Conservation (phyloP, 352 stramenopile species). For the Pythium myriotylum region DNA sequence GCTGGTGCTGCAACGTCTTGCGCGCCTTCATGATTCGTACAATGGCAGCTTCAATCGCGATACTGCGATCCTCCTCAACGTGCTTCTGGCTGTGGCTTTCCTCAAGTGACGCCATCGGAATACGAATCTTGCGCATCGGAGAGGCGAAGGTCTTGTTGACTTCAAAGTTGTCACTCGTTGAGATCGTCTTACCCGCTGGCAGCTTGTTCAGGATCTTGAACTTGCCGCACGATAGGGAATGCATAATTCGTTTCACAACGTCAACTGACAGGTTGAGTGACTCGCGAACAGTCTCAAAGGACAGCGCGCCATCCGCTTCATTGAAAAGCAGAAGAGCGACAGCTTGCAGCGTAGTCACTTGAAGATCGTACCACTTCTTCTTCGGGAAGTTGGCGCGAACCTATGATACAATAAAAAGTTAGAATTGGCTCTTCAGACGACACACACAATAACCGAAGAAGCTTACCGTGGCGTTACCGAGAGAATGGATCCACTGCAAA, state of each 20-base stretch:
- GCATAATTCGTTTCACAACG: constrained; percentile 97
- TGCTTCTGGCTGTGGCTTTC: constrained; percentile 98
- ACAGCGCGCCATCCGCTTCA: constrained; percentile 77
- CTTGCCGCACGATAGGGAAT: constrained; percentile 98
- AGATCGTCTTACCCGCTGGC: constrained; percentile 94
- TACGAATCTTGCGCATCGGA: constrained; percentile 97
- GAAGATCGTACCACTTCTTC: constrained; percentile 96
- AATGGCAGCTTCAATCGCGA: constrained; percentile 99
- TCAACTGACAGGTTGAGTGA: constrained; percentile 95
- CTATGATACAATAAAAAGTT: constrained; percentile 4
- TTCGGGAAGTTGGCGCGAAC: constrained; percentile 83
- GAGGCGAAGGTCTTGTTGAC: constrained; percentile 95
- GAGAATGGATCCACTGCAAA: constrained; percentile 96
- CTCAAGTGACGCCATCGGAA: constrained; percentile 98
- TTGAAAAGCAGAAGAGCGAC: constrained; percentile 97
- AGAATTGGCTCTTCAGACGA: too few relatives aligned
- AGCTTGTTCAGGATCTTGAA: constrained; percentile 97
- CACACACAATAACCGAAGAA: too few relatives aligned
- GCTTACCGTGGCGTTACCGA: constrained; percentile 95
- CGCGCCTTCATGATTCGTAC: constrained; percentile 99
- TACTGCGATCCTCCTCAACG: constrained; percentile 95
- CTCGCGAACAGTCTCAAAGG: constrained; percentile 91
- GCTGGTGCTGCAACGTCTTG: constrained; percentile 97
- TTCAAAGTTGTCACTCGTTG: constrained; percentile 92
- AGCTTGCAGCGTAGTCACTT: constrained; percentile 97